A percentile compares a stretch with the other conserved stretches of the same genome.
These are phyloP conservation scores for Suillus alpinus DNA, from an alignment of 768 basidiomycete genomes.

Conservation along the genomic window DNA sequence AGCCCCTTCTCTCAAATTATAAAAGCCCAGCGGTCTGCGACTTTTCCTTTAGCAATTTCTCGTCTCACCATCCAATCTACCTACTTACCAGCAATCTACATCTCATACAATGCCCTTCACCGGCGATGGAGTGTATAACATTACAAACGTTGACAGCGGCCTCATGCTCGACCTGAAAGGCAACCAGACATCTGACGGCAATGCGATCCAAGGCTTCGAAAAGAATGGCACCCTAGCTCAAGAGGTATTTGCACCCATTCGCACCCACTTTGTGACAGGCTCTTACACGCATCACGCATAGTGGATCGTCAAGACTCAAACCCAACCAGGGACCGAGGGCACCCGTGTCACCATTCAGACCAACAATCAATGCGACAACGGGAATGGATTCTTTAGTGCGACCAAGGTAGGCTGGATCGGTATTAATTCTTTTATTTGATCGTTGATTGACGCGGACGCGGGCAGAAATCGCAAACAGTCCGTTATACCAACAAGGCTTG, in stretches of 20 bases:
- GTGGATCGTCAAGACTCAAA: too few relatives aligned
- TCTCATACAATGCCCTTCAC: background rate
- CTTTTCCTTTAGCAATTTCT: background rate
- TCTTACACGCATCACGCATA: background rate
- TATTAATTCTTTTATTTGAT: background rate
- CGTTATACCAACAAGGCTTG: background rate
- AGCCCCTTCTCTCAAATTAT: too few relatives aligned
- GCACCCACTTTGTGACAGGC: background rate
- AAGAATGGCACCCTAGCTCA: background rate
- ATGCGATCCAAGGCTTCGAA: background rate
- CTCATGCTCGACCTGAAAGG: background rate
- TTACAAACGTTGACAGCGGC: background rate
- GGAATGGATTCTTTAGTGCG: background rate
- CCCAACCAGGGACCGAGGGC: background rate
- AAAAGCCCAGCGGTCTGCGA: background rate
- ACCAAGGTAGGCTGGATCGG: background rate
- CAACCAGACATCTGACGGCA: background rate
- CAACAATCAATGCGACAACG: background rate
- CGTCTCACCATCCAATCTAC: background rate
- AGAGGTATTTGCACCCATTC: background rate
- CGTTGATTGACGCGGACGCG: background rate
- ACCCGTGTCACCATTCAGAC: background rate
- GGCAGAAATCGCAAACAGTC: background rate
- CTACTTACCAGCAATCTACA: background rate
- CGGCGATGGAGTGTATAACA: background rate